Evolutionary conservation across 345 rosid genomes (phyloP), one percentile per base, ranked within the genome.

Genomic region (Hibiscus mutabilis): DNA sequence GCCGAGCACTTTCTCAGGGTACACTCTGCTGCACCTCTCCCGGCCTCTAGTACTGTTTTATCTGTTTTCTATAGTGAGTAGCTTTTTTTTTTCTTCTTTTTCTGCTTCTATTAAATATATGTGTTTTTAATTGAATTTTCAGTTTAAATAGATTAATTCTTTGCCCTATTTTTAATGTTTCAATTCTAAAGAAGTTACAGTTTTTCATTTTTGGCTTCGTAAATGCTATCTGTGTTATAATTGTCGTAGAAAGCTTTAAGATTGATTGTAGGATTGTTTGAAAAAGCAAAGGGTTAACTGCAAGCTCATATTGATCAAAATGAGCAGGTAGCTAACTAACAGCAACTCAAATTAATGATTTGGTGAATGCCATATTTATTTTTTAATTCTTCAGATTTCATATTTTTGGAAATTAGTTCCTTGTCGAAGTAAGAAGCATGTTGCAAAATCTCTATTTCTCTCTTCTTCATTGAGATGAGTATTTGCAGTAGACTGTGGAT

Each of bases 21-120:
- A 95, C 88, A 78, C 96, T 95, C 83, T 95, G 97, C 93, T 89
- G 97, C 92, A 91, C 98, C 89, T 94, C 87, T 86, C 98, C 96
- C 76, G 90, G 84, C 88, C 98, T 88, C 95, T 91, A 91, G 79
- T 90, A 74, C 77, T 75, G 71, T 72, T 78, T 72, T 77, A 77
- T 82, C 82, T 81, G 69, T 81, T 83, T 77, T 82, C 76, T 66
- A 75, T 61, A 78, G 93, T 89, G 95, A 88, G 95, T 90, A 69
- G 79, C 81, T 77, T 73, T 29, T 69, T 76, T n/a, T n/a, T 44
- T 35, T 53, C 35, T 0, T 33, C 1, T 0, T 4, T 35, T 37
- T 22, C 7, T 60, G 25, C 27, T 62, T 16, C 42, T 2, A 10
- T 57, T n/a, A 31, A 24, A 46, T 46, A n/a, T 53, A 13, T 71